phyloP scores from a whole-genome alignment of 2,329 filamentous ascomycete species.

The Penicillium decumbens region DNA sequence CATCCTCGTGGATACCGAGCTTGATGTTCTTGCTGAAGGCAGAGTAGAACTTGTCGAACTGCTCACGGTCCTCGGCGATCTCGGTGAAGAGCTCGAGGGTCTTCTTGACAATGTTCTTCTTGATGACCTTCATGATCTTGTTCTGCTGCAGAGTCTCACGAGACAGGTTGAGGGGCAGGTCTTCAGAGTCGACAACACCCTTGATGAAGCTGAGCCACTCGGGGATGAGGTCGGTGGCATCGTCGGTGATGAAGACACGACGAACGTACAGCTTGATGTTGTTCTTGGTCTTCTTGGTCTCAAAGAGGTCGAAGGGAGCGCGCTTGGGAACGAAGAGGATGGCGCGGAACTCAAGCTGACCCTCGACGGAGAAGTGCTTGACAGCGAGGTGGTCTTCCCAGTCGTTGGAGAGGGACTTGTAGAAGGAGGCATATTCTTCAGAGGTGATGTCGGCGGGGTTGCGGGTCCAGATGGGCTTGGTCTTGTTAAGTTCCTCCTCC shows the following conservation, averaged over 20 bases:
- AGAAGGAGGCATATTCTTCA: conserved; percentile 98
- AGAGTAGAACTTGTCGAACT: conserved; percentile 99
- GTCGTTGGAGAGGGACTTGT: conserved; percentile 99
- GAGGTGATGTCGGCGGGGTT: conserved; percentile 92
- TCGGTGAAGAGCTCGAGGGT: conserved; percentile 98
- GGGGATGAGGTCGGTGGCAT: conserved; percentile 96
- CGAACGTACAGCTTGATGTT: conserved; percentile 99
- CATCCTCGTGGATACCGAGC: conserved; percentile 99
- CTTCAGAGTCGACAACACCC: conserved; percentile 99
- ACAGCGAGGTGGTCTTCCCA: conserved; percentile 99
- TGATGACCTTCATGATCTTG: conserved; percentile 99
- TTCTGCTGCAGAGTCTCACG: conserved; percentile 99
- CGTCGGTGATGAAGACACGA: conserved; percentile 99
- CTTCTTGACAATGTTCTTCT: conserved; percentile 99
- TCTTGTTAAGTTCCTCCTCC: conserved; percentile 99
- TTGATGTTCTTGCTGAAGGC: conserved; percentile 99
- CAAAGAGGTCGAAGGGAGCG: conserved; percentile 98
- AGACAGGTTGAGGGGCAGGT: conserved; percentile 97
- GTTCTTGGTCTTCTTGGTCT: conserved; percentile 99
- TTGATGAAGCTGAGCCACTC: conserved; percentile 99
- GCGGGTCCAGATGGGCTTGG: conserved; percentile 99
- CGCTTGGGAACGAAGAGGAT: conserved; percentile 99
- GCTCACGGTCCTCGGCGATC: conserved; percentile 99
- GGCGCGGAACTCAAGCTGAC: conserved; percentile 99
- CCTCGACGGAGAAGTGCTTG: conserved; percentile 99